phyloP scores from a whole-genome alignment of 2,329 filamentous ascomycete genomes.

The Neofusicoccum parvum region DNA sequence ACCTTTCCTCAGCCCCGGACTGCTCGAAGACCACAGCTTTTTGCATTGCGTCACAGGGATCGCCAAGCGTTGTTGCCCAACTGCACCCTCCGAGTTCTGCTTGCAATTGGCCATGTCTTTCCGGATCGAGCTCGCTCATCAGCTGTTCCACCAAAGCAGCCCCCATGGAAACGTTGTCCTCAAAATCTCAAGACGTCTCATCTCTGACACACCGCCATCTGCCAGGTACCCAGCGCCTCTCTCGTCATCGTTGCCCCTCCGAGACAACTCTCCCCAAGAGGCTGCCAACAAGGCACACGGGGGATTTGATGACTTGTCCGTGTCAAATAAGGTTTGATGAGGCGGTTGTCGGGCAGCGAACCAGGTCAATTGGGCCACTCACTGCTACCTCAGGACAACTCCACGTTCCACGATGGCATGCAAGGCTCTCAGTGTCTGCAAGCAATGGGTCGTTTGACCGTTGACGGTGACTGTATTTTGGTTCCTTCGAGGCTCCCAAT shows the following conservation, averaged over 20 bases:
- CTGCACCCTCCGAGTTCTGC: not conserved
- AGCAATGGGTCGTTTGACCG: not conserved
- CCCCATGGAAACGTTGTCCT: not conserved
- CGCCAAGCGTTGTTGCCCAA: not conserved
- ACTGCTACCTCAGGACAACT: not conserved
- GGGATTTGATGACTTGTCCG: not conserved
- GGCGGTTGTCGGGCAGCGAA: not conserved
- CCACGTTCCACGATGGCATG: not conserved
- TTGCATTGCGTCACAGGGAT: not conserved
- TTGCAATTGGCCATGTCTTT: not conserved
- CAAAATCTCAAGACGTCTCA: not conserved
- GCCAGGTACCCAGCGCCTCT: not conserved
- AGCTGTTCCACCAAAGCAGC: not conserved
- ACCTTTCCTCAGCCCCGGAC: not conserved
- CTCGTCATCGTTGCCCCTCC: not conserved
- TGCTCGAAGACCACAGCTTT: not conserved
- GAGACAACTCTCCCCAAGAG: not conserved
- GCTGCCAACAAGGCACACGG: not conserved
- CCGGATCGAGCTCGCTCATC: too few species aligned
- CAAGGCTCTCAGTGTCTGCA: not conserved
- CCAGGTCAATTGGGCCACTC: not conserved
- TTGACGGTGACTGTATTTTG: not conserved
- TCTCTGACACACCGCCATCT: not conserved
- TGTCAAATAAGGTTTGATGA: not conserved
- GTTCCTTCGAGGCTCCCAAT: not conserved